Base-by-base conservation (phyloP, 495 filamentous ascomycete species). In the Choiromyces venosus region DNA sequence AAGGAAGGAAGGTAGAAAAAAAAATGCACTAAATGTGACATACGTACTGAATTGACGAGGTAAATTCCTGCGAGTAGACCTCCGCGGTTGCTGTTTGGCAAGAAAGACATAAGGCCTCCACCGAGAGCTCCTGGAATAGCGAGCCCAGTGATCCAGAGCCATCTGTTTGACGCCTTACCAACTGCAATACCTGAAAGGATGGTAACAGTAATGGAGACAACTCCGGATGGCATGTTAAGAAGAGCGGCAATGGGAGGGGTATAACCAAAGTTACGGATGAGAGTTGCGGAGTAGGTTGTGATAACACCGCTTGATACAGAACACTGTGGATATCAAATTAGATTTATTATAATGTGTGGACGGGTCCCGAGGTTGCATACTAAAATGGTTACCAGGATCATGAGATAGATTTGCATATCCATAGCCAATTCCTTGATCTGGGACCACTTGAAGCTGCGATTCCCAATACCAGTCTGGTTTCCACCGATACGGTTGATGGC, bases 21-120 rank as follows among this genome's bases (percentile, higher is more conserved):
- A 0, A 46, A 21, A 25, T 25, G 6, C 21, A 52, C 44, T 61
- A 29, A n/a, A n/a, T n/a, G n/a, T n/a, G n/a, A n/a, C n/a, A n/a
- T n/a, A n/a, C n/a, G n/a, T 72, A 72, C 70, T 18, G 85, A 82
- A 78, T 91, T 90, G 76, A 89, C 84, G 18, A 91, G 84, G 78
- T 90, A 91, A 66, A 90, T 87, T 16, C 89, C 89, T 6, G 86
- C 86, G 18, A 92, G 83, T 36, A 87, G 83, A 35, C 86, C 88
- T 0, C 82, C 82, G 33, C 80, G 83, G 75, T 83, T 85, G 65
- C 67, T 79, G 8, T 84, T 82, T 0, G 85, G 83, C 0, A 87
- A 81, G 80, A 90, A 90, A 2, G 88, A 89, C 83, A 91, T 86
- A 19, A 91, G 79, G 1, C 80, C 88, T 10, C 85, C 87, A 7